These are phyloP conservation scores for Dendrobium chrysotoxum DNA, from an alignment of 106 monocot genomes.

Conservation along the genomic window DNA sequence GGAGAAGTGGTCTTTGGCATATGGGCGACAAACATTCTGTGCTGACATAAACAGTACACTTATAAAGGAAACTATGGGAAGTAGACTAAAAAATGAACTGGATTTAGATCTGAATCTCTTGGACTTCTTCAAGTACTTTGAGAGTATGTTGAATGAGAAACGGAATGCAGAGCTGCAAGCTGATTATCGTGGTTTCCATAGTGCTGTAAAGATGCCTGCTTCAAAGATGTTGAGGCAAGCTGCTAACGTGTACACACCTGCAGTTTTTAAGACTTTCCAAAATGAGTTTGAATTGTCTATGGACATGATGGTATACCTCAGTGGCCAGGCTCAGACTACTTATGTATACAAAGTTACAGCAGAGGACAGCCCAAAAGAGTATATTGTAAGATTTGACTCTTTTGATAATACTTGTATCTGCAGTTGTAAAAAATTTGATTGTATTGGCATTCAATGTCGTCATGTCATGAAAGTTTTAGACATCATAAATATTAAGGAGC, in stretches of 20 bases:
- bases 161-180: slow-evolving; percentile 16
- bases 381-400: slow-evolving; percentile 22
- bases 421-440: slow-evolving; percentile 32
- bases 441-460: slow-evolving; percentile 25
- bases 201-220: slow-evolving; percentile 4
- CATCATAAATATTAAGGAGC: slow-evolving; percentile 29
- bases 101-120: slow-evolving; percentile 9
- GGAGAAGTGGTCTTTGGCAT: slow-evolving; percentile 33
- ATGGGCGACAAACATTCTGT: slow-evolving; percentile 23
- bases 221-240: slow-evolving; percentile 33
- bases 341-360: slow-evolving; percentile 19
- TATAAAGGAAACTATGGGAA: slow-evolving; percentile 13
- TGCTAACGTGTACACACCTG: slow-evolving; percentile 21
- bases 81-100: slow-evolving; percentile 9
- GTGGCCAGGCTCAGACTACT: slow-evolving; percentile 12
- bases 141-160: slow-evolving; percentile 13
- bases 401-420: slow-evolving; percentile 12
- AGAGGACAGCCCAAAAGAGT: slow-evolving; percentile 15
- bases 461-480: slow-evolving; percentile 37
- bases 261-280: slow-evolving; percentile 23
- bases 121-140: slow-evolving; percentile 27
- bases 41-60: slow-evolving; percentile 19
- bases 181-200: slow-evolving; percentile 17
- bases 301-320: slow-evolving; percentile 17
- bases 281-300: slow-evolving; percentile 23